Base-by-base conservation (phyloP, 148 eudicot genomes). In the Amaranthus palmeri region DNA sequence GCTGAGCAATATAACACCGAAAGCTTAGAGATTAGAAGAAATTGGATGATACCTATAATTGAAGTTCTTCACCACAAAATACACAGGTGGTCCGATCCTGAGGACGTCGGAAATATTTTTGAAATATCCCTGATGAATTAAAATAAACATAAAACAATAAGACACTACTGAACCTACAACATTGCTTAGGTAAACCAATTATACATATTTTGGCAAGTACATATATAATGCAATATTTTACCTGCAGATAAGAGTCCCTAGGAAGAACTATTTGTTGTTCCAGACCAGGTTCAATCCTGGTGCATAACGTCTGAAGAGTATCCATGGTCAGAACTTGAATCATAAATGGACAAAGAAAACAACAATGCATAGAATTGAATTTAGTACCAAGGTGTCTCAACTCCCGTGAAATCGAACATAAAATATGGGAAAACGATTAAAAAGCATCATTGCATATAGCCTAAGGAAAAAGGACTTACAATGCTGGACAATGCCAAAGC, bases 251-350 rank as follows among this genome's bases (percentile, higher is more conserved):
- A 13, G 97, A 96, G 77, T 96, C 92, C 72, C 90, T 86, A 64
- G 99, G 99, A 76, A 96, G 96, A 84, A 92, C 99, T 76, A 96
- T 88, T 79, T 92, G 92, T 81, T 96, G 99, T 81, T 96, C 97
- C 61, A 96, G 78, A 79, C 99, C 99, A 79, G 97, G 95, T 84
- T 96, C 84, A 72, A 96, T 92, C 86, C 99, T 90, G 43, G 97
- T 83, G 81, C 92, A 90, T 74, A 96, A 88, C 56, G 99, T 96
- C 97, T 96, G 74, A n/a, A 61, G 77, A 54, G 55, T 18, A 63
- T 60, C 68, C 73, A 64, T 7, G 11, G 18, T 76, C 53, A 59
- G 49, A 67, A 67, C 45, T 57, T 72, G 63, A 57, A 45, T 47
- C 12, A 56, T 43, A 63, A 70, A 8, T 45, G 1, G 60, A 44